Conservation (phyloP, 75 land plant species). For the Selaginella moellendorffii region DNA sequence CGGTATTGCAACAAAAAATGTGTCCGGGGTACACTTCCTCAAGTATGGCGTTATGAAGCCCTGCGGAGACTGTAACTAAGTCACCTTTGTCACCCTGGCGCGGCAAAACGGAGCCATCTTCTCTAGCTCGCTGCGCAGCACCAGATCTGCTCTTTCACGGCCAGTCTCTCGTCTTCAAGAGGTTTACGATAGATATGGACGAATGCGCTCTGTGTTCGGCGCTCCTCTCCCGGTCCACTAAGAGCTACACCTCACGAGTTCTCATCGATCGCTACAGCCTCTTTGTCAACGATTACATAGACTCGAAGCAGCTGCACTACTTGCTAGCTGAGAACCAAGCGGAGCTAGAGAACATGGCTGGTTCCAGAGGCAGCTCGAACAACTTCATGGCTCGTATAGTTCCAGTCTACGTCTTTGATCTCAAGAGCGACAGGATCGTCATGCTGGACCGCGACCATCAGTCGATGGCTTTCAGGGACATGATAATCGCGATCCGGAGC, state of each 20-base stretch:
- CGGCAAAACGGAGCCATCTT: too few species aligned
- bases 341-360: conserved; percentile 35
- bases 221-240: conserved; percentile 47
- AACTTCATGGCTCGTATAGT: conserved; percentile 29
- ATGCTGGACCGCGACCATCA: conserved; percentile 89
- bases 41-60: conserved; percentile 17
- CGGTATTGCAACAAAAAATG: conserved; percentile 42
- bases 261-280: conserved; percentile 78
- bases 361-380: neutral
- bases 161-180: conserved; percentile 52
- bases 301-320: conserved; percentile 73
- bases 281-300: conserved; percentile 87
- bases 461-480: conserved; percentile 76
- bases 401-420: conserved; percentile 86
- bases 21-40: conserved; percentile 50
- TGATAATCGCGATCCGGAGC: conserved; percentile 89
- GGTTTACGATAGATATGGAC: conserved; percentile 24
- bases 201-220: conserved; percentile 70
- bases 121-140: too few species aligned
- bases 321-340: conserved; percentile 41
- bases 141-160: conserved; percentile 34
- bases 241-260: conserved; percentile 79
- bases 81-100: too few species aligned
- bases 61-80: too few species aligned
- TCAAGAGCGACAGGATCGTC: conserved; percentile 49